phyloP scores from a whole-genome alignment of 2,329 filamentous ascomycete genomes.

The Colletotrichum agaves region DNA sequence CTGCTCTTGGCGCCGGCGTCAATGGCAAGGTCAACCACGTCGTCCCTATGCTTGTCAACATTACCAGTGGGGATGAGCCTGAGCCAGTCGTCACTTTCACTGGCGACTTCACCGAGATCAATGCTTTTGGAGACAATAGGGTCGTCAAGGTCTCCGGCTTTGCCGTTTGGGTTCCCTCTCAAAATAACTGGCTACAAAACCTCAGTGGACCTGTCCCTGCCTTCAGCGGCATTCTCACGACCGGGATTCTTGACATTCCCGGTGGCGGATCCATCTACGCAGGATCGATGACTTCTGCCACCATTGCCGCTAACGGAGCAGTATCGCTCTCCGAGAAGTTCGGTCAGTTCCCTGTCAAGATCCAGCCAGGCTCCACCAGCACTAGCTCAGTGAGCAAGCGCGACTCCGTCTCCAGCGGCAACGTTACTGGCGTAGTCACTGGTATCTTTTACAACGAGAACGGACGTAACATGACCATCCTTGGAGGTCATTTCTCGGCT shows the following conservation, averaged over 20 bases:
- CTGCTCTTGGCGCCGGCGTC: slow-evolving; percentile 83
- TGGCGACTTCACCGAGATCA: slow-evolving; percentile 80
- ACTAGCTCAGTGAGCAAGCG: slow-evolving; percentile 58
- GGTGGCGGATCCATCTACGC: slow-evolving; percentile 77
- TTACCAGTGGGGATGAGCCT: slow-evolving; percentile 70
- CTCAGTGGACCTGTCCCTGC: slow-evolving; percentile 71
- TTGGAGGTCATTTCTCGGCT: slow-evolving; percentile 87
- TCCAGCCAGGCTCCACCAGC: slow-evolving; percentile 51
- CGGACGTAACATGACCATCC: slow-evolving; percentile 81
- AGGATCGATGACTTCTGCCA: slow-evolving; percentile 82
- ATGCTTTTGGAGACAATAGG: slow-evolving; percentile 71
- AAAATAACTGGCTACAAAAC: slow-evolving; percentile 88
- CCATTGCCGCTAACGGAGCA: slow-evolving; percentile 77
- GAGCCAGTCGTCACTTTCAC: slow-evolving; percentile 84
- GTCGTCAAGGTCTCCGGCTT: slow-evolving; percentile 77
- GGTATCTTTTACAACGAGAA: slow-evolving; percentile 81
- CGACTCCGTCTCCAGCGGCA: slow-evolving; percentile 51
- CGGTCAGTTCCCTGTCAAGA: slow-evolving; percentile 67
- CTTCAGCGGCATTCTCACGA: slow-evolving; percentile 78
- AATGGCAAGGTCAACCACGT: slow-evolving; percentile 81
- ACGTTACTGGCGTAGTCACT: slow-evolving; percentile 76
- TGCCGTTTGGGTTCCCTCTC: slow-evolving; percentile 90
- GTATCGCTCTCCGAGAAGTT: slow-evolving; percentile 71
- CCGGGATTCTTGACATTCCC: slow-evolving; percentile 73
- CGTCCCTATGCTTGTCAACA: slow-evolving; percentile 81